These are phyloP conservation scores for barrel medic (Medicago truncatula) DNA, from an alignment of 306 rosid genomes.

Conservation along the genomic window MtrunA17r5.0-ANR NC_053042.1:6480001-6480500, in stretches of 20 bases:
- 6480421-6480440: not conserved
- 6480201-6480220: conserved; percentile 87
- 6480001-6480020: no score
- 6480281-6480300: conserved; percentile 85
- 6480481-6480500: conserved; percentile 43
- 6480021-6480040: no score
- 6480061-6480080: not conserved
- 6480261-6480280: conserved; percentile 97
- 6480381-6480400: no score
- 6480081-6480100: conserved; percentile 19
- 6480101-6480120: conserved; percentile 39
- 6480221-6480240: conserved; percentile 87
- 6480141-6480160: conserved; percentile 71
- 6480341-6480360: no score
- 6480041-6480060: no score
- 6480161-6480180: conserved; percentile 82
- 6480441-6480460: conserved; percentile 34
- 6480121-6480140: conserved; percentile 80
- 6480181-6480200: conserved; percentile 76
- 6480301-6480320: conserved; percentile 78
- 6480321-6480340: conserved; percentile 54
- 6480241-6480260: conserved; percentile 92
- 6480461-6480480: conserved; percentile 52
- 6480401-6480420: conserved; percentile 9
- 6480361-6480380: no score